Conservation (phyloP, 257 asterid genomes). For the Parsonsia alboflavescens region DNA sequence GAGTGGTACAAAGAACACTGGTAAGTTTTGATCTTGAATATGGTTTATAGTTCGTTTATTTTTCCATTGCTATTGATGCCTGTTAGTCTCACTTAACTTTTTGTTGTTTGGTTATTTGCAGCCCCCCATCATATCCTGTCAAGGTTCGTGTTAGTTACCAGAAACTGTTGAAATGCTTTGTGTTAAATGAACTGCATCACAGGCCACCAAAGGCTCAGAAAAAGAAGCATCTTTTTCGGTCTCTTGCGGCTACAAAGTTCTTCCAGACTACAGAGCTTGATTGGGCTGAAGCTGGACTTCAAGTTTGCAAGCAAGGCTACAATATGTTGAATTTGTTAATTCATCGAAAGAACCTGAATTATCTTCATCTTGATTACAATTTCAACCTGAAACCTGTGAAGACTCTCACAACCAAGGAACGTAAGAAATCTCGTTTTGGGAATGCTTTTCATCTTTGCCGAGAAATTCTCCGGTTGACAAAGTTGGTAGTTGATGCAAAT, state of each 20-base stretch:
- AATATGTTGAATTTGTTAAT: conserved; percentile 92
- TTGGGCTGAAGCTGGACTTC: conserved; percentile 99
- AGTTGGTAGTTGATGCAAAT: conserved; percentile 97
- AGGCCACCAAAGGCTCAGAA: conserved; percentile 99
- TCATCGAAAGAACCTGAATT: conserved; percentile 90
- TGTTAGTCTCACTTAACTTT: not conserved
- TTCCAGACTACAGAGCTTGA: conserved; percentile 97
- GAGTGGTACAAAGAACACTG: conserved; percentile 99
- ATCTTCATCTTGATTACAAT: conserved; percentile 92
- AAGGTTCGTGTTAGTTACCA: conserved; percentile 98
- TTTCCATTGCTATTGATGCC: not conserved
- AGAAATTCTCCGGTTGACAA: conserved; percentile 90
- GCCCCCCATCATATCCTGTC: conserved; percentile 96
- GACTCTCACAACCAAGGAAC: conserved; percentile 96
- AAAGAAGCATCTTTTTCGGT: conserved; percentile 87
- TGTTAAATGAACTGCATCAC: conserved; percentile 94
- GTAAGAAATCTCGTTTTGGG: conserved; percentile 94
- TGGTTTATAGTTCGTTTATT: not conserved
- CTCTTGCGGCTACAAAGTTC: conserved; percentile 94
- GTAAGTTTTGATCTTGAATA: conserved; percentile 28
- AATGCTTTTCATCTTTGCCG: conserved; percentile 99
- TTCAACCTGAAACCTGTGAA: conserved; percentile 97
- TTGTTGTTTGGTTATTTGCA: conserved; percentile 25
- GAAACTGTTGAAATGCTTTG: conserved; percentile 90
- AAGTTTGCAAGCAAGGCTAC: conserved; percentile 99